Percentiles rank a stretch among this genome's conserved stretches.
phyloP scores from a whole-genome alignment of 148 eudicot species.

The Silene latifolia region DNA sequence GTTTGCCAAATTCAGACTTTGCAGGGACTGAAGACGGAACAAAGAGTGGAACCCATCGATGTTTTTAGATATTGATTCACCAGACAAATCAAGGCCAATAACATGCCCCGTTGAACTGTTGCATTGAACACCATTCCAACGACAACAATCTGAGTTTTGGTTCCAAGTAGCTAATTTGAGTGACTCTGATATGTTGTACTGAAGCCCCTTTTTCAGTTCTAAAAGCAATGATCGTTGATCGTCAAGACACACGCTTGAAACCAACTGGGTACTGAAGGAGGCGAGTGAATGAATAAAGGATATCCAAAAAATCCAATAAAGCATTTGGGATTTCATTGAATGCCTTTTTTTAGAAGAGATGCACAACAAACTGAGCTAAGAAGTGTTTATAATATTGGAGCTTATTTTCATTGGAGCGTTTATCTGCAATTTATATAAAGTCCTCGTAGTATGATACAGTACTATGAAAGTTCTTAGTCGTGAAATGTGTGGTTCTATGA shows the following conservation, averaged over 20 bases:
- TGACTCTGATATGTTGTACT: neutral
- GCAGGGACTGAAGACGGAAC: too few species aligned
- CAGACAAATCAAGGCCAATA: too few species aligned
- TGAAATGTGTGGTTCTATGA: too few species aligned
- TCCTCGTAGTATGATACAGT: too few species aligned
- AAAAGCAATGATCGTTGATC: slow-evolving; percentile 5
- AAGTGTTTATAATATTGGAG: neutral
- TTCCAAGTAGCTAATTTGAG: slow-evolving; percentile 17
- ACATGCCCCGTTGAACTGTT: too few species aligned
- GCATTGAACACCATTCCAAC: too few species aligned
- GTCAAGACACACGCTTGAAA: slow-evolving; percentile 6
- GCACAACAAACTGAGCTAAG: neutral
- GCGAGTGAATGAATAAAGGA: neutral
- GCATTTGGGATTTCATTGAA: slow-evolving; percentile 12
- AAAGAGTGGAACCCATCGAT: too few species aligned
- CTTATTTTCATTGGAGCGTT: neutral
- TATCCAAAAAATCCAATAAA: neutral
- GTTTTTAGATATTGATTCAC: too few species aligned
- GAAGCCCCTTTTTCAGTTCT: slow-evolving; percentile 7
- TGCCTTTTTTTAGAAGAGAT: neutral
- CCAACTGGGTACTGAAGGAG: slow-evolving; percentile 9
- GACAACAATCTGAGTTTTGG: neutral
- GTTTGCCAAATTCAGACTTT: too few species aligned
- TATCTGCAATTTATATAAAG: too few species aligned
- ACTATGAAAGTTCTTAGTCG: too few species aligned